Base-by-base conservation (phyloP, 495 filamentous ascomycete genomes). In the Arthonia radiata region DNA sequence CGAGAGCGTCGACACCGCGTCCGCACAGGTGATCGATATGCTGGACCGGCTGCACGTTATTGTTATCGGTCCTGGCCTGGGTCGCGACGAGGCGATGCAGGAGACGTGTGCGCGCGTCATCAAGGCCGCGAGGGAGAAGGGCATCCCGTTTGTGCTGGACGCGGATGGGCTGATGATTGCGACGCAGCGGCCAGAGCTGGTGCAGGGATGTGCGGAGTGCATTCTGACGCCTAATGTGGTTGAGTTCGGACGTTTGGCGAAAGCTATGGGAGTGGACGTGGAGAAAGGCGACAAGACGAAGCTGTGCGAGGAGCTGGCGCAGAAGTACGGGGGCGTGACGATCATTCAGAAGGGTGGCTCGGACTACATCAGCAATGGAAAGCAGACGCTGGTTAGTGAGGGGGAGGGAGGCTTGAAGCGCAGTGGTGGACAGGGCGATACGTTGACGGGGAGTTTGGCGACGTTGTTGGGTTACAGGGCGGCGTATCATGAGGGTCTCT, bases 171-270 rank as follows among this genome's bases (percentile, higher is more conserved):
- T 97, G 21, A 61, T 66, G 13, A 46, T 97, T 4, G 66, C 83
- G 16, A 66, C 71, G 31, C 66, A 65, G 29, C 50, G 70, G 26
- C 86, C 86, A 9, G 67, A 67, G 13, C 50, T 93, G 2, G 59
- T 97, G 3, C 58, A 65, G 15, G 79, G 77, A 1, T 93, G 81
- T 45, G 62, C 55, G 23, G 57, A 79, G 25, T 91, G 80, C 26
- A 80, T 97, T 23, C 50, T 97, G 19, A 97, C 86, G 16, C 86
- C 86, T 0, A 97, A 97, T 31, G 74, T 90, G 4, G 75, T 83
- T 0, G 86, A 97, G 47, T 97, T 97, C 48, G 69, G 61, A 4
- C 56, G 86, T 18, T 42, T 97, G 27, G 76, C 76, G 27, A 69
- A 78, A 40, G 50, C 53, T 0, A 55, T 74, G 30, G 70, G 67